Conservation (phyloP, 164 flowering plant genomes). For the Nymphaea colorata region DNA sequence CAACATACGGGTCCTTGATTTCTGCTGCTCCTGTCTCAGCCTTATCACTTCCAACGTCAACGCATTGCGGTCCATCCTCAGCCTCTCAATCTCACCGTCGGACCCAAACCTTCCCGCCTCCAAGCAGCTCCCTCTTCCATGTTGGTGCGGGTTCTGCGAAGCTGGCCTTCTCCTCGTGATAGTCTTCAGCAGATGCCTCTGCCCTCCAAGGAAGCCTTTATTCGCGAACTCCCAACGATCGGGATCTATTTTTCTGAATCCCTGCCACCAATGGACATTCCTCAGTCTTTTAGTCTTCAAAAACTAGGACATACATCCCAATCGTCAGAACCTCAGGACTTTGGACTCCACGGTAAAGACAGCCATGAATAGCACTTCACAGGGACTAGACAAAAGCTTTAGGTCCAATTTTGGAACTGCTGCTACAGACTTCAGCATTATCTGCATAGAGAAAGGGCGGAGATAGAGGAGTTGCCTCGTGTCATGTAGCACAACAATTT, state of each 20-base stretch:
- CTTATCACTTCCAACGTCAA: slow-evolving; percentile 40
- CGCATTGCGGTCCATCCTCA: slow-evolving; percentile 30
- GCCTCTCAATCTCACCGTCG: slow-evolving; percentile 35
- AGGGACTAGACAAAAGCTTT: too few relatives aligned
- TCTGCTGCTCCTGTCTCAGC: slow-evolving; percentile 42
- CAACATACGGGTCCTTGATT: slow-evolving; percentile 18
- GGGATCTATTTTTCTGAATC: slow-evolving; percentile 53
- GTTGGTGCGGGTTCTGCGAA: slow-evolving; percentile 19
- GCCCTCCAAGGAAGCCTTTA: slow-evolving; percentile 51
- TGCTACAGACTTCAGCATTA: too few relatives aligned
- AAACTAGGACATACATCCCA: too few relatives aligned
- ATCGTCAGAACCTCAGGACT: too few relatives aligned
- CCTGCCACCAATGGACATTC: slow-evolving; percentile 18
- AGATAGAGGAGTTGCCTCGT: too few relatives aligned
- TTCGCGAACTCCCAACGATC: slow-evolving; percentile 78
- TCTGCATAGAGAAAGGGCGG: too few relatives aligned
- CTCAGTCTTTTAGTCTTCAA: too few relatives aligned
- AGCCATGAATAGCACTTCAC: too few relatives aligned
- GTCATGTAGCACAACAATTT: too few relatives aligned
- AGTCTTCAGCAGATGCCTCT: slow-evolving; percentile 53
- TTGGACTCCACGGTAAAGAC: too few relatives aligned
- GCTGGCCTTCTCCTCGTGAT: slow-evolving; percentile 41
- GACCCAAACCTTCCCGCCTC: slow-evolving; percentile 17
- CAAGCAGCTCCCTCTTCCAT: slow-evolving; percentile 4
- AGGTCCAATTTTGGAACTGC: too few relatives aligned